Evolutionary conservation across 1,284 basidiomycete genomes (phyloP).

Genomic region (Polyporus tsugae): DNA sequence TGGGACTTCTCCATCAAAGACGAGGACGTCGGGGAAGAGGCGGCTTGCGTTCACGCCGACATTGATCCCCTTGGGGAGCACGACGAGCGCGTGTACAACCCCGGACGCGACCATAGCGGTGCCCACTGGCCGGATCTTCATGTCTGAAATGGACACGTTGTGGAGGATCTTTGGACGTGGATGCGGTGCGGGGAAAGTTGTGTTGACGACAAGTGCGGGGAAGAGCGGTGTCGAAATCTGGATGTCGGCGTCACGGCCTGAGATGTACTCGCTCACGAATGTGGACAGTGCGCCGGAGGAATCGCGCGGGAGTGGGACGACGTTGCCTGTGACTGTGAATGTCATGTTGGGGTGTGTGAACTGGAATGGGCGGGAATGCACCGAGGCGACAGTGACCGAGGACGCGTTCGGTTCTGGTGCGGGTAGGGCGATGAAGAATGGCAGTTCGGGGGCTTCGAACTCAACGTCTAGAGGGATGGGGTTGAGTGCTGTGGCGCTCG

Average conservation of each 20-base stretch:
- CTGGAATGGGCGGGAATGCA: conserved; percentile 60
- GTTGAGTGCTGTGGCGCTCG: conserved; percentile 65
- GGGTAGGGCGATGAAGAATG: conserved; percentile 67
- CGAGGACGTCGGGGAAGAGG: conserved; percentile 76
- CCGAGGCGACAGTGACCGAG: conserved; percentile 58
- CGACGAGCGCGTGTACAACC: conserved; percentile 65
- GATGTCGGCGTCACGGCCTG: conserved; percentile 62
- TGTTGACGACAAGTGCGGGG: conserved; percentile 53
- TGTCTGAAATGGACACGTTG: conserved; percentile 75
- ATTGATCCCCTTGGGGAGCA: conserved; percentile 72
- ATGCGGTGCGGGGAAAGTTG: conserved; percentile 68
- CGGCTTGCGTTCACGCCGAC: conserved; percentile 65
- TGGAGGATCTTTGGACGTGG: conserved; percentile 69
- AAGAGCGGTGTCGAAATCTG: conserved; percentile 62
- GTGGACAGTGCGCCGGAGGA: conserved; percentile 59
- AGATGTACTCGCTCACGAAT: conserved; percentile 70
- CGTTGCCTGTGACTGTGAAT: conserved; percentile 61
- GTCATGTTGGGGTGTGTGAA: conserved; percentile 76
- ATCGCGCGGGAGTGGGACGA: conserved; percentile 60
- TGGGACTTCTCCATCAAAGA: conserved; percentile 76
- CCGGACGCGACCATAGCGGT: conserved; percentile 70
- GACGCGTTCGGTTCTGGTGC: conserved; percentile 35
- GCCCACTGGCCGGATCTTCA: conserved; percentile 66
- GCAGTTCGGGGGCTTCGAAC: conserved; percentile 60
- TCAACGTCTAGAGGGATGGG: conserved; percentile 56